Conservation (phyloP, 352 stramenopile species). For the Pythium vanterpoolii region DNA sequence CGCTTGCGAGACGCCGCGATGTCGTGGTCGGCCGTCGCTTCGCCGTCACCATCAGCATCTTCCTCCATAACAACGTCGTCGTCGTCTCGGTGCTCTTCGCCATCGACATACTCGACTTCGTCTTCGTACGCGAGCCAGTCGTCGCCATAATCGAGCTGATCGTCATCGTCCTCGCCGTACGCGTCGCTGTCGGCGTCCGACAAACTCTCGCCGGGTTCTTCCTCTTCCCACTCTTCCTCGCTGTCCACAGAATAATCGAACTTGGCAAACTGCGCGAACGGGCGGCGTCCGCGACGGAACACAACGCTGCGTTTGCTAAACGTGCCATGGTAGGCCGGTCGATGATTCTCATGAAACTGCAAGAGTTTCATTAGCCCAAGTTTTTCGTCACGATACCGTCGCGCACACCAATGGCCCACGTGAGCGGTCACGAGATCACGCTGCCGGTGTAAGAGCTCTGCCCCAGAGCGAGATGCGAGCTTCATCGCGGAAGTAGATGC, state of each 20-base stretch:
- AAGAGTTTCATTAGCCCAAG: constrained; percentile 83
- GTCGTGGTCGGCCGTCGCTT: neutral
- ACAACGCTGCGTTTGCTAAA: constrained; percentile 48
- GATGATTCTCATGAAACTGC: constrained; percentile 84
- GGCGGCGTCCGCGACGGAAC: constrained; percentile 64
- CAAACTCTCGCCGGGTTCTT: constrained; percentile 81
- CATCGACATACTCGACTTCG: constrained; percentile 78
- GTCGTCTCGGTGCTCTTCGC: constrained; percentile 35
- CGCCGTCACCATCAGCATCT: constrained; percentile 35
- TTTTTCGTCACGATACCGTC: constrained; percentile 47
- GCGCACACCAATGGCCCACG: constrained; percentile 44
- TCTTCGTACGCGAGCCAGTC: constrained; percentile 86
- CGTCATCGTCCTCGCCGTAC: constrained; percentile 69
- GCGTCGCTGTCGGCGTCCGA: constrained; percentile 67
- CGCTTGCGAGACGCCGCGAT: constrained; percentile 41
- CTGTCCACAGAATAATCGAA: constrained; percentile 83
- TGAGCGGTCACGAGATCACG: constrained; percentile 21
- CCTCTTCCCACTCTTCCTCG: constrained; percentile 88
- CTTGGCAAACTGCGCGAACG: constrained; percentile 51
- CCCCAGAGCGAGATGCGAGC: neutral
- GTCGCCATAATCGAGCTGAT: constrained; percentile 82
- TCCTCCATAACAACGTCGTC: constrained; percentile 23
- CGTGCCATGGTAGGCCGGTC: constrained; percentile 79
- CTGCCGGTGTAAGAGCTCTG: constrained; percentile 20
- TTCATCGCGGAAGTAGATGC: neutral